A percentile compares a stretch with the other conserved stretches of the same genome.
phyloP scores from a whole-genome alignment of 2,329 filamentous ascomycete species.

The Venturia oleaginea region DNA sequence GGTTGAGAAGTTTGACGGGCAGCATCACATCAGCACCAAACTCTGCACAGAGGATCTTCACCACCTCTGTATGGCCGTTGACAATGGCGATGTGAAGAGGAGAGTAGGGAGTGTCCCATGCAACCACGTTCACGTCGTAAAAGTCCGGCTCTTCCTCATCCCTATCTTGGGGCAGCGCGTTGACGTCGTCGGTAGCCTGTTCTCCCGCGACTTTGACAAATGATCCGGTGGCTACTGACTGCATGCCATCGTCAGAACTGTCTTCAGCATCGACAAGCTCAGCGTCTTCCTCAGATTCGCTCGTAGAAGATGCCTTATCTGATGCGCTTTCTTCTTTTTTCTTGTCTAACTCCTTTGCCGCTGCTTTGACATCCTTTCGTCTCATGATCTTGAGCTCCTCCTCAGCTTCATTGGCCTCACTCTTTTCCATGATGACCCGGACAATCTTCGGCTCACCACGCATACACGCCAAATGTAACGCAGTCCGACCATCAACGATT shows the following conservation, averaged over 20 bases:
- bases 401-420: slow-evolving; percentile 61
- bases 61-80: slow-evolving; percentile 59
- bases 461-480: slow-evolving; percentile 71
- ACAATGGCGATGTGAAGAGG: slow-evolving; percentile 73
- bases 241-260: slow-evolving; percentile 26
- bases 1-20: slow-evolving; percentile 57
- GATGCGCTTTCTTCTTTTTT: slow-evolving; percentile 23
- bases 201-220: slow-evolving; percentile 57
- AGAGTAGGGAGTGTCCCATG: slow-evolving; percentile 68
- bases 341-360: slow-evolving; percentile 9
- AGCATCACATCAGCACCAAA: slow-evolving; percentile 71
- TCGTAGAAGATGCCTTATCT: slow-evolving; percentile 15
- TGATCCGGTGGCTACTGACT: slow-evolving; percentile 50
- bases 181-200: slow-evolving; percentile 33
- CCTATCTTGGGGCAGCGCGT: slow-evolving; percentile 44
- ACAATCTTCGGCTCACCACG: slow-evolving; percentile 62
- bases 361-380: slow-evolving; percentile 9
- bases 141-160: slow-evolving; percentile 63
- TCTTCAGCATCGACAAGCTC: slow-evolving; percentile 27
- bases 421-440: slow-evolving; percentile 62
- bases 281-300: slow-evolving; percentile 25
- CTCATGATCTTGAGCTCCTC: slow-evolving; percentile 41
- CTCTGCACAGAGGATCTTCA: slow-evolving; percentile 56
- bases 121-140: slow-evolving; percentile 67
- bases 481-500: slow-evolving; percentile 69